Percentiles rank a stretch among this genome's conserved stretches.
Evolutionary conservation across 768 basidiomycete species (phyloP).

Genomic region (Boletus fagicola): DNA sequence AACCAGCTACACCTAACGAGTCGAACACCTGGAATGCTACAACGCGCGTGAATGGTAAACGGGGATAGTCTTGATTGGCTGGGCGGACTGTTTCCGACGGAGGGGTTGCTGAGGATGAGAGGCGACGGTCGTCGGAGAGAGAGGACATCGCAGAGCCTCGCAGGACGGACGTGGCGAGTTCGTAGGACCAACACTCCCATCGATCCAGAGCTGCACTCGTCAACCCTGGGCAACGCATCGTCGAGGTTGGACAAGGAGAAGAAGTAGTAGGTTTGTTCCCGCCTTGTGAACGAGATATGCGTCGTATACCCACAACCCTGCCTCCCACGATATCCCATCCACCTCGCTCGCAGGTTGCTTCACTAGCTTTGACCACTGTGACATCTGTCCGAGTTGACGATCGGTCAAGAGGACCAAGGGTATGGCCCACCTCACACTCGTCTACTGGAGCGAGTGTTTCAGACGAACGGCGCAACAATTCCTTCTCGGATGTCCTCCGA

Average conservation of each 20-base stretch:
- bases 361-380: slow-evolving; percentile 50
- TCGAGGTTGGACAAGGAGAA: slow-evolving; percentile 11
- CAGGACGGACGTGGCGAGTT: slow-evolving; percentile 48
- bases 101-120: slow-evolving; percentile 5
- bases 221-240: slow-evolving; percentile 40
- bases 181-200: slow-evolving; percentile 84
- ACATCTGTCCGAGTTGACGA: slow-evolving; percentile 45
- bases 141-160: slow-evolving; percentile 53
- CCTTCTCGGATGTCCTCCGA: slow-evolving; percentile 70
- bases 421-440: slow-evolving; percentile 28
- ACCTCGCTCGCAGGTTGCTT: slow-evolving; percentile 70
- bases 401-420: slow-evolving; percentile 37
- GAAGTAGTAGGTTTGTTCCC: slow-evolving; percentile 26
- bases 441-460: slow-evolving; percentile 43
- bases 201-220: slow-evolving; percentile 66
- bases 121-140: slow-evolving; percentile 33
- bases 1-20: slow-evolving; percentile 62
- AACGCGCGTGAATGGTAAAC: slow-evolving; percentile 80
- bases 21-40: slow-evolving; percentile 53
- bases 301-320: slow-evolving; percentile 67
- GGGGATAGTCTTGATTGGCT: slow-evolving; percentile 37
- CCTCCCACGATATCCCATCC: slow-evolving; percentile 66
- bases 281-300: slow-evolving; percentile 50
- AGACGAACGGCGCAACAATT: slow-evolving; percentile 46
- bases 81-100: neutral